A percentile compares a stretch with the other conserved stretches of the same genome.
phyloP scores from a whole-genome alignment of 1,284 basidiomycete genomes.

The Psilocybe mexicana region DNA sequence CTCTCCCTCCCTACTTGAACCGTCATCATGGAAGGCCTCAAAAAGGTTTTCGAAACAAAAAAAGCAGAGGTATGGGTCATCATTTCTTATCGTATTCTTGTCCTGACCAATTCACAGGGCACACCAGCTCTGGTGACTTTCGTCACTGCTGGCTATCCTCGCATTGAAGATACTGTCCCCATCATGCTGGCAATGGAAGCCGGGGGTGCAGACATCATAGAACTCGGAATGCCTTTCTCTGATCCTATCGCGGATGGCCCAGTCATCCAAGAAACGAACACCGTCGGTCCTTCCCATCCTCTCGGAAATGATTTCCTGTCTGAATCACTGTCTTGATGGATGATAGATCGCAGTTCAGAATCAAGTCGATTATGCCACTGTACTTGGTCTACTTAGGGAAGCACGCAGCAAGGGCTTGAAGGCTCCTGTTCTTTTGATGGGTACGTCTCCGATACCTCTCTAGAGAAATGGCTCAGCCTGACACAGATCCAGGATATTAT shows the following conservation, averaged over 20 bases:
- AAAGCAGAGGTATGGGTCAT: constrained; percentile 55
- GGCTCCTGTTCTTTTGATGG: constrained; percentile 91
- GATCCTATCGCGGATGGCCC: constrained; percentile 96
- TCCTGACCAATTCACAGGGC: constrained; percentile 43
- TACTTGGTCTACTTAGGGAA: constrained; percentile 77
- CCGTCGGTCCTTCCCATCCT: constrained; percentile 50
- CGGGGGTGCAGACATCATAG: constrained; percentile 94
- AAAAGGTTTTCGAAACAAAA: constrained; percentile 72
- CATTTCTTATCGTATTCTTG: neutral
- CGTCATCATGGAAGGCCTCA: constrained; percentile 71
- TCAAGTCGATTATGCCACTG: constrained; percentile 73
- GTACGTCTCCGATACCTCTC: constrained; percentile 41
- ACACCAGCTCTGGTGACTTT: constrained; percentile 83
- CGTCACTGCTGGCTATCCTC: constrained; percentile 90
- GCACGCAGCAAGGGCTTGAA: constrained; percentile 83
- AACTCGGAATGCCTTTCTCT: constrained; percentile 95
- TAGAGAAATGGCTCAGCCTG: constrained; percentile 1
- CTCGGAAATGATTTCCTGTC: constrained; percentile 8
- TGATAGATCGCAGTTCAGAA: constrained; percentile 80
- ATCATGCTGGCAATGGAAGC: constrained; percentile 89
- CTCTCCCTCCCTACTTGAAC: neutral
- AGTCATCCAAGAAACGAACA: constrained; percentile 90
- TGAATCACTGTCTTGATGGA: neutral
- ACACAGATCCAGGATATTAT: constrained; percentile 77
- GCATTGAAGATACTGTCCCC: constrained; percentile 77